Percentiles rank a stretch among this genome's conserved stretches.
Conservation (phyloP, 305 asterid species). For the Plantago rigida region DNA sequence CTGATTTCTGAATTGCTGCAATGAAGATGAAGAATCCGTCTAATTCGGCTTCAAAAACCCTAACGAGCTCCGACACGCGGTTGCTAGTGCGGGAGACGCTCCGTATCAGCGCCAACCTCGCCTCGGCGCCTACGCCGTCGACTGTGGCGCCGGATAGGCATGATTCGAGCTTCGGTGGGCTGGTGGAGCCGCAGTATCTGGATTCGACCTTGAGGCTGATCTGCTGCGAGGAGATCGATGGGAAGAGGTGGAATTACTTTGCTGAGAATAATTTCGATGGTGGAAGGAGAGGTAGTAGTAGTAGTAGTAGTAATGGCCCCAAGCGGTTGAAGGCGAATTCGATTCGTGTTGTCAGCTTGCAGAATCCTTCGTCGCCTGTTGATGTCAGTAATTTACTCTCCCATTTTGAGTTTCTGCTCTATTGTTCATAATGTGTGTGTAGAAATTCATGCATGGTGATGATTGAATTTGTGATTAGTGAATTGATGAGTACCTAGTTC, state of each 20-base stretch:
- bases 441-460: not conserved
- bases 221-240: constrained; percentile 87
- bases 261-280: constrained; percentile 33
- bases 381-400: constrained; percentile 40
- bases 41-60: constrained; percentile 55
- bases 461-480: too few species aligned
- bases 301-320: constrained; percentile 1
- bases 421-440: not conserved
- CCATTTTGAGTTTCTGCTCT: not conserved
- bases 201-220: constrained; percentile 68
- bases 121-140: constrained; percentile 58
- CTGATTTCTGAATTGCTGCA: not conserved
- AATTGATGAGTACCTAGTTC: too few species aligned
- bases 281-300: constrained; percentile 14
- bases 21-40: constrained; percentile 69
- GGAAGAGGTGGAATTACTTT: constrained; percentile 71
- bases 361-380: constrained; percentile 57
- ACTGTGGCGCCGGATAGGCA: constrained; percentile 27
- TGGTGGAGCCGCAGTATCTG: constrained; percentile 45
- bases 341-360: constrained; percentile 65
- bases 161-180: constrained; percentile 49
- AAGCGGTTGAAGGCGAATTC: constrained; percentile 53
- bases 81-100: constrained; percentile 85
- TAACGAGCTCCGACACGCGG: constrained; percentile 55
- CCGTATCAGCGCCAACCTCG: constrained; percentile 91